Evolutionary conservation across 352 stramenopile species (phyloP), one percentile per base, ranked within the genome.

Genomic region (Globisporangium cystogenes): DNA sequence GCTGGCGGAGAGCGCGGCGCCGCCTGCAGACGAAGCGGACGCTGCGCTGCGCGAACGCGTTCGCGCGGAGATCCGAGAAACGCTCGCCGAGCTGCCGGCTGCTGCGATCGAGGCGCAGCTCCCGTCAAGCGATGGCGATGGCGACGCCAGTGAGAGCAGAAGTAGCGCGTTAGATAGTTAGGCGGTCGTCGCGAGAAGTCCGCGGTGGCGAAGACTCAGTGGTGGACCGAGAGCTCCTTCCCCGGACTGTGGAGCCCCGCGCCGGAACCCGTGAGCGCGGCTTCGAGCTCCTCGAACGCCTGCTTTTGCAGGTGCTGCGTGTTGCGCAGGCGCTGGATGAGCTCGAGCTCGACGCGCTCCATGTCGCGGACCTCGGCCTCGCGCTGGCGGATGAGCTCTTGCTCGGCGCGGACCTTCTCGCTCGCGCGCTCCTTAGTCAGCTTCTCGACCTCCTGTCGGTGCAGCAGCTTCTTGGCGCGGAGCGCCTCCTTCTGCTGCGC

Each of bases 271-370:
- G 63, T 86, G 29, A 93, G 65, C 1, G 81, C 83, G 20, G 76
- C 74, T 68, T 93, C 83, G 23, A 93, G 75, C 49, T 93, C 81
- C 47, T 93, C 77, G 41, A 91, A 91, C 0, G 81, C 83, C 52
- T 93, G 76, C 53, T 91, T 90, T 57, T 94, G 83, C 27, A 94
- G 42, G 46, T 92, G 79, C 62, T 94, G 81, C 31, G 81, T 94
- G 64, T 88, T 90, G 53, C 82, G 77, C 33, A 92, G 67, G 5
- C 81, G 65, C 48, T 92, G 75, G 52, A 92, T 94, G 35, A 92
- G 71, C 62, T 94, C 81, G 15, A 88, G 55, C 57, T 92, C 83
- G 36, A 88, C 60, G 21, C 68, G 79, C 51, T 93, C 83, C 83
- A 93, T 93, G 35, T 90, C 79, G 20, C 86, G 73, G 7, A 93